Percentiles rank a stretch among this genome's conserved stretches.
Conservation (phyloP, 2,329 filamentous ascomycete genomes). For the Aspergillus pseudoglaucus region DNA sequence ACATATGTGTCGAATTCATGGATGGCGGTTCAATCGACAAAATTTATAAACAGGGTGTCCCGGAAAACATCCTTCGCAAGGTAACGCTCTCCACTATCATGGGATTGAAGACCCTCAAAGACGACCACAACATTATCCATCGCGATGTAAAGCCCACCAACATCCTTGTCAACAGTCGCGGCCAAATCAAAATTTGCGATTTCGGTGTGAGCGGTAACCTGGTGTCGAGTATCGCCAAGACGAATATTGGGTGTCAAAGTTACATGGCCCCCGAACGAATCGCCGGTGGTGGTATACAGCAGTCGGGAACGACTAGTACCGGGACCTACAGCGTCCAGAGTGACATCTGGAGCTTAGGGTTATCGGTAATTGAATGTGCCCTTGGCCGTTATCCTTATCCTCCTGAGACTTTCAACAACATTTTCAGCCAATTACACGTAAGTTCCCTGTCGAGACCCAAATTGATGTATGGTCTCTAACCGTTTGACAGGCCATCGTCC, state of each 20-base stretch:
- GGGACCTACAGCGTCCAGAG: constrained; percentile 97
- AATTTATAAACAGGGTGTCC: constrained; percentile 82
- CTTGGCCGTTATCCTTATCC: constrained; percentile 93
- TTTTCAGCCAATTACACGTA: constrained; percentile 94
- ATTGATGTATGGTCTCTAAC: constrained; percentile 1
- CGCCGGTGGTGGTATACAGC: constrained; percentile 72
- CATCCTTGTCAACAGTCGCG: constrained; percentile 81
- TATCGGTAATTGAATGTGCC: constrained; percentile 94
- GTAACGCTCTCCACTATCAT: constrained; percentile 85
- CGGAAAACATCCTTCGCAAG: constrained; percentile 80
- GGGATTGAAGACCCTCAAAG: constrained; percentile 88
- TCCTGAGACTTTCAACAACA: constrained; percentile 94
- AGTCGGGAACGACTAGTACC: constrained; percentile 61
- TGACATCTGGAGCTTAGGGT: constrained; percentile 92
- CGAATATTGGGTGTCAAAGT: constrained; percentile 97
- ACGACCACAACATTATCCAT: constrained; percentile 98
- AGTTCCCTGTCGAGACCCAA: constrained; percentile 39
- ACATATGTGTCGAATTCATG: constrained; percentile 99
- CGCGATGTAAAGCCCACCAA: constrained; percentile 99
- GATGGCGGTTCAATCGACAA: constrained; percentile 97
- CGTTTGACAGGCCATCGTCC: constrained; percentile 75
- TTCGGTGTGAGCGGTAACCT: constrained; percentile 96
- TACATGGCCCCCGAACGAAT: constrained; percentile 99
- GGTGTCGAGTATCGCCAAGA: constrained; percentile 95
- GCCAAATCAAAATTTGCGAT: constrained; percentile 96